These are phyloP conservation scores for Drechslerella dactyloides DNA, from an alignment of 2,329 filamentous ascomycete genomes.

Conservation along the genomic window DNA sequence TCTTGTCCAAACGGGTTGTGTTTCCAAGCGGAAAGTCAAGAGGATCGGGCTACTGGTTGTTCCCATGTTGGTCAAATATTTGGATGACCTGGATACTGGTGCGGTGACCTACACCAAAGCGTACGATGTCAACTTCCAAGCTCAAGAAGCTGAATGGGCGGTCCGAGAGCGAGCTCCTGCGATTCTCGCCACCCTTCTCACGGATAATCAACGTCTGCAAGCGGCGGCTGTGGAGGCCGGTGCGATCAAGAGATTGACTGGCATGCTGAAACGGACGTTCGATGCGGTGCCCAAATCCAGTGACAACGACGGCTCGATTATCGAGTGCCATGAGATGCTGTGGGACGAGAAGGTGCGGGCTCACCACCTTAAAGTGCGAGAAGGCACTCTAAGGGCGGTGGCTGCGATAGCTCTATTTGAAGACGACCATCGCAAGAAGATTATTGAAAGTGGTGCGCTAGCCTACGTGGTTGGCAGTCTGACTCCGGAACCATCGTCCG, in stretches of 20 bases:
- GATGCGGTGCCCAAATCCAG: slow-evolving; percentile 59
- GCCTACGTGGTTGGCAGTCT: slow-evolving; percentile 84
- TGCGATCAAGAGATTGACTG: slow-evolving; percentile 68
- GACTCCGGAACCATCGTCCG: slow-evolving; percentile 63
- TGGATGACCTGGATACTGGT: slow-evolving; percentile 63
- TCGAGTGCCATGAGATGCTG: slow-evolving; percentile 68
- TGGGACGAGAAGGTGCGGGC: slow-evolving; percentile 60
- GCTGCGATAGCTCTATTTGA: slow-evolving; percentile 81
- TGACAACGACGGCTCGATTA: slow-evolving; percentile 58
- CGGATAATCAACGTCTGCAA: slow-evolving; percentile 79
- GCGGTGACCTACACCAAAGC: slow-evolving; percentile 58
- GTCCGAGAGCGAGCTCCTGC: slow-evolving; percentile 75
- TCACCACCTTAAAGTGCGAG: slow-evolving; percentile 77
- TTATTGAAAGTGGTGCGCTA: slow-evolving; percentile 82
- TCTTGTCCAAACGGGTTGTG: slow-evolving; percentile 72
- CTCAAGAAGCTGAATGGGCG: slow-evolving; percentile 60
- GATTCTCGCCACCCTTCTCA: slow-evolving; percentile 77
- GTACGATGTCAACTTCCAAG: slow-evolving; percentile 58
- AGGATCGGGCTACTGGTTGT: slow-evolving; percentile 72
- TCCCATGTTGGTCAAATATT: slow-evolving; percentile 71
- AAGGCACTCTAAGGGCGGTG: slow-evolving; percentile 77
- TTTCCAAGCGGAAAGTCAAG: slow-evolving; percentile 69
- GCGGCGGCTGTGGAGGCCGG: slow-evolving; percentile 77
- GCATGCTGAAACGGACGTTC: slow-evolving; percentile 71
- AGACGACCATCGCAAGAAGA: slow-evolving; percentile 79